A percentile compares a stretch with the other conserved stretches of the same genome.
Conservation (phyloP, 2,329 filamentous ascomycete genomes). For the Cryphonectria naterciae region DNA sequence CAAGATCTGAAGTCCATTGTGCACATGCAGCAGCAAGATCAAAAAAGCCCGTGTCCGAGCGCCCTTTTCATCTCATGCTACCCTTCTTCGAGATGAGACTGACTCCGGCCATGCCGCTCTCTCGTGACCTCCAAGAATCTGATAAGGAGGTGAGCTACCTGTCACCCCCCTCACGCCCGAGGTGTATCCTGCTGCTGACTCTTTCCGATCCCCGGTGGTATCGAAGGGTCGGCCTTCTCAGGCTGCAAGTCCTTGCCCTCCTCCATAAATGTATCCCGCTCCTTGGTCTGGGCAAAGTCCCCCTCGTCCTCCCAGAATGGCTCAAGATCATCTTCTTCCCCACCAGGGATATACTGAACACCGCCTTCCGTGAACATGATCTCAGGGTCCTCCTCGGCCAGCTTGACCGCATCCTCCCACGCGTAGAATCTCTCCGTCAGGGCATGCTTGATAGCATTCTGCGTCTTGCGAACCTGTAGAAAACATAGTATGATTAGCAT, state of each 20-base stretch:
- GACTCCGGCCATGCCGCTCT: not conserved
- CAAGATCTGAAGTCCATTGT: not conserved
- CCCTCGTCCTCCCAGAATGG: slow-evolving; percentile 35
- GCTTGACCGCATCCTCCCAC: slow-evolving; percentile 75
- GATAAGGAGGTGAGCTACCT: slow-evolving; percentile 4
- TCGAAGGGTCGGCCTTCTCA: slow-evolving; percentile 28
- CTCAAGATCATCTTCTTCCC: slow-evolving; percentile 40
- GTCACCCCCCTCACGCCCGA: slow-evolving; percentile 18
- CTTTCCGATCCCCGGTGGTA: slow-evolving; percentile 24
- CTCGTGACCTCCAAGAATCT: not conserved
- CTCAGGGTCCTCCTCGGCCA: slow-evolving; percentile 70
- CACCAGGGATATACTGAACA: slow-evolving; percentile 25
- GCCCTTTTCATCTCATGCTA: not conserved
- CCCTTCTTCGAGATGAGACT: not conserved
- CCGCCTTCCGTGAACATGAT: slow-evolving; percentile 50
- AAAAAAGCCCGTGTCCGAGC: not conserved
- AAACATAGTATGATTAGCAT: slow-evolving; percentile 5
- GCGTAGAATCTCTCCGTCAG: slow-evolving; percentile 88
- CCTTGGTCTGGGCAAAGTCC: slow-evolving; percentile 14
- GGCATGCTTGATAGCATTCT: slow-evolving; percentile 80
- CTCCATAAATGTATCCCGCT: slow-evolving; percentile 19
- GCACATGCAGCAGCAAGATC: not conserved
- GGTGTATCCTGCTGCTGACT: slow-evolving; percentile 22
- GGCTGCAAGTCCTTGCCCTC: slow-evolving; percentile 22
- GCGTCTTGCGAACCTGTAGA: slow-evolving; percentile 72